These are phyloP conservation scores for Paspalum vaginatum DNA, from an alignment of 176 grass and related monocot genomes.

Conservation along the genomic window DNA sequence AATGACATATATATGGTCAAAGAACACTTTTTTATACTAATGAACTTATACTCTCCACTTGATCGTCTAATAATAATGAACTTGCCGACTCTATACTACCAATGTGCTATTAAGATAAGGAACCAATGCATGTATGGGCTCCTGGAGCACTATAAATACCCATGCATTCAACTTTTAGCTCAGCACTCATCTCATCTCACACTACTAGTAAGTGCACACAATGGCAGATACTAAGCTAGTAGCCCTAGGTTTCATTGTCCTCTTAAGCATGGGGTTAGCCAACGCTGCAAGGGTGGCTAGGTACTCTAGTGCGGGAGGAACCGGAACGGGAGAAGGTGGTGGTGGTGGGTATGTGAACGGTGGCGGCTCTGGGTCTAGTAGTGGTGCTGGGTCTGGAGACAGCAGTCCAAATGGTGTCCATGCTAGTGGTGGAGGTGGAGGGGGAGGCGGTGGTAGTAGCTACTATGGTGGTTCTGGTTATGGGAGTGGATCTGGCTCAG, in stretches of 20 bases:
- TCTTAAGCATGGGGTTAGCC: conserved; percentile 22
- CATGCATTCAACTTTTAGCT: background rate
- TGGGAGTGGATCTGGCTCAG: conserved; percentile 10
- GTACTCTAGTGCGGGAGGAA: background rate
- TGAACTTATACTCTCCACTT: background rate
- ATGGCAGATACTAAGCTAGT: background rate
- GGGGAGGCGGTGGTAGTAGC: background rate
- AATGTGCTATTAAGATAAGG: background rate
- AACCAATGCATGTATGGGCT: background rate
- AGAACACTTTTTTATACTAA: background rate
- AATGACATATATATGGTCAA: background rate
- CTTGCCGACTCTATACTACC: background rate
- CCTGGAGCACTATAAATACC: conserved; percentile 33
- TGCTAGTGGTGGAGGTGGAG: background rate
- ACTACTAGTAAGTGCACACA: background rate
- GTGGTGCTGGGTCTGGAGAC: background rate
- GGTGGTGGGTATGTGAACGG: background rate
- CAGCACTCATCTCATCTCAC: background rate
- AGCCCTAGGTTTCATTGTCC: conserved; percentile 28
- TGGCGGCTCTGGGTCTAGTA: background rate
- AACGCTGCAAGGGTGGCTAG: conserved; percentile 17
- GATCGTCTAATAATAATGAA: background rate
- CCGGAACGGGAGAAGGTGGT: background rate
- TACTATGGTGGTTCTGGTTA: background rate
- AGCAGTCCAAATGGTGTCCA: background rate